Base-by-base conservation (phyloP, 2,329 filamentous ascomycete species). In the Xylariaceae sp. region DNA sequence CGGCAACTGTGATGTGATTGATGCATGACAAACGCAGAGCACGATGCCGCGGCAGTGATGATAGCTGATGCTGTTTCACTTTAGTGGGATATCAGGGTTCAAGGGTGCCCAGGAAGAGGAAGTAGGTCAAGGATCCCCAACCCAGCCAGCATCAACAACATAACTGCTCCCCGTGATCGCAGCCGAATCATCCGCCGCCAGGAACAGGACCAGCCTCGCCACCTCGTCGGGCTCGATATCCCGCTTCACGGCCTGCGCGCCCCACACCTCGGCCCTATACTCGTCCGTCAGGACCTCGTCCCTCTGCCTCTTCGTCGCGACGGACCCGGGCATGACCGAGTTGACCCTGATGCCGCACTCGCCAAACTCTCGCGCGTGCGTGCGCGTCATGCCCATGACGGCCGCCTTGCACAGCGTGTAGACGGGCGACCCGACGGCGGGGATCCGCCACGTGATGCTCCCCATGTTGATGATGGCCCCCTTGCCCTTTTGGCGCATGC, bases 271-370 rank as follows among this genome's bases (percentile, higher is more conserved):
- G 5, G 50, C 52, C 19, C 56, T 58, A 47, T 50, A 66, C 50
- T 68, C 67, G 0, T 60, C 56, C 18, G 67, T 72, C 23, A 70
- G 46, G 11, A 72, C 59, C 41, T 67, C 62, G 1, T 62, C 52
- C 23, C 60, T 61, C 61, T 70, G 67, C 3, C 66, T 53, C 57
- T 65, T 54, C 5, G 69, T 73, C 1, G 65, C 67, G 21, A 72
- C 67, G 2, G 66, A 58, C 0, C 69, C 68, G 0, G 70, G 70
- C 65, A 72, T 68, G 19, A 74, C 64, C 40, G 66, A 70, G 36
- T 73, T 73, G 5, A 72, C 63, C 0, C 69, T 45, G 13, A 68
- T 55, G 2, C 60, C 60, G n/a, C 47, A 40, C 5, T 23, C 31
- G 0, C 63, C 65, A 34, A 65, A 59, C 52, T 67, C 65, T 32